phyloP scores from a whole-genome alignment of 192 early-diverging fungal genomes.

The Coemansia sp. region DNA sequence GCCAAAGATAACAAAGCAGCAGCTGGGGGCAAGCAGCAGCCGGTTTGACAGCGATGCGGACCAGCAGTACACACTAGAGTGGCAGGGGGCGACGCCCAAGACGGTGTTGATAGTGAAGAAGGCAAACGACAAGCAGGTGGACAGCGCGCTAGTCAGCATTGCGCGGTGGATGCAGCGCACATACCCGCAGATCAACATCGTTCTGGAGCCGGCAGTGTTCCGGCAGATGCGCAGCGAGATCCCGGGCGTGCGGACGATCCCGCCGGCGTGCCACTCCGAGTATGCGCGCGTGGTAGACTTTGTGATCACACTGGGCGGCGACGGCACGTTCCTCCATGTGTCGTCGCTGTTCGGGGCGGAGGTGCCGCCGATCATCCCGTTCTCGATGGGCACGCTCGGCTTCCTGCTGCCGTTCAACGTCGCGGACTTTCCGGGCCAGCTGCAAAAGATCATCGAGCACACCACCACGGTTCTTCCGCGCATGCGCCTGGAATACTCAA shows the following conservation, averaged over 20 bases:
- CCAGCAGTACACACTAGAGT: constrained; percentile 31
- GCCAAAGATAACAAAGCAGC: constrained; percentile 21
- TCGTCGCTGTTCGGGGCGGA: constrained; percentile 73
- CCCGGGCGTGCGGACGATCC: constrained; percentile 25
- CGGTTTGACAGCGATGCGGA: constrained; percentile 18
- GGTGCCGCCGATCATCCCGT: constrained; percentile 88
- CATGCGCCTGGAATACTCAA: constrained; percentile 74
- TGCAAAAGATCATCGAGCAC: constrained; percentile 65
- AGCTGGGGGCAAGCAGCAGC: not conserved
- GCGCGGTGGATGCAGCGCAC: constrained; percentile 65
- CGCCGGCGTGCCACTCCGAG: constrained; percentile 52
- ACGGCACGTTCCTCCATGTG: constrained; percentile 88
- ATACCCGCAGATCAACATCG: constrained; percentile 68
- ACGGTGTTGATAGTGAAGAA: constrained; percentile 83
- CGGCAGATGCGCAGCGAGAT: constrained; percentile 51
- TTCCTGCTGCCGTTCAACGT: constrained; percentile 89
- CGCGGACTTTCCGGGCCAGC: constrained; percentile 58
- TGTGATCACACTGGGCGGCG: constrained; percentile 90
- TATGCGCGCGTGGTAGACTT: constrained; percentile 76
- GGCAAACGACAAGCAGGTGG: constrained; percentile 65
- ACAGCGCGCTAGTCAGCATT: constrained; percentile 66
- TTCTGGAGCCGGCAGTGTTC: constrained; percentile 68
- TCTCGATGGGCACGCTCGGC: constrained; percentile 89
- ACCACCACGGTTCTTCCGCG: constrained; percentile 68
- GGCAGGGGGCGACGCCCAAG: constrained; percentile 56